Base-by-base conservation (phyloP, 1,284 basidiomycete genomes). In the Sparassis latifolia region DNA sequence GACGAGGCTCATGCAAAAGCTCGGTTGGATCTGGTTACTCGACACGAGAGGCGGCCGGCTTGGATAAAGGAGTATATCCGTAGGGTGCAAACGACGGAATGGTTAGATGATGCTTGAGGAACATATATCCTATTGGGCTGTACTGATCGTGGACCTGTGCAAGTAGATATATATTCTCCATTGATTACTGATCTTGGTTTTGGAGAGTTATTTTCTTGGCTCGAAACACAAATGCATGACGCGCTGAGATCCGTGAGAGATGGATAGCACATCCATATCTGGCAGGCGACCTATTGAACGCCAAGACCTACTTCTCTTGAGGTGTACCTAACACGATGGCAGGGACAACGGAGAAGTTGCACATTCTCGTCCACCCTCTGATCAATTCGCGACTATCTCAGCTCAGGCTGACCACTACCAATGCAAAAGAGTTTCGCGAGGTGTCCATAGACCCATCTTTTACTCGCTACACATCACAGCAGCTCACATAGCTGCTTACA, bases 341-440 rank as follows among this genome's bases (percentile, higher is more conserved):
- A 43, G 57, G 54, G 42, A 73, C 73, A 68, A 52, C 52, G 7
- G 52, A 51, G 30, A 68, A 73, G 31, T 58, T 84, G 55, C 77
- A 85, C 58, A 62, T 84, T 48, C 64, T 89, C 48, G 75, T 79
- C 1, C 89, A 92, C 62, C 89, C 89, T 0, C 62, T 92, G 52
- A 77, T 89, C 58, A 81, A 81, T 51, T 78, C 84, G 44, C 79
- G 86, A 49, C 68, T 92, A 48, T 84, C 86, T 7, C 82, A 83
- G 63, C 72, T 93, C 43, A 75, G 89, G 47, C 74, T 82, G 64
- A 66, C 71, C 42, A 71, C 72, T 6, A 89, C 89, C 2, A 72
- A 69, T 10, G 63, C 86, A 7, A 87, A 87, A 64, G 86, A 89
- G 60, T 92, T 93, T 64, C 82, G 90, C 33, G 83, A 89, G 73